Conservation (phyloP, 371 early-diverging fungal species). For the Lichtheimia ramosa region DNA sequence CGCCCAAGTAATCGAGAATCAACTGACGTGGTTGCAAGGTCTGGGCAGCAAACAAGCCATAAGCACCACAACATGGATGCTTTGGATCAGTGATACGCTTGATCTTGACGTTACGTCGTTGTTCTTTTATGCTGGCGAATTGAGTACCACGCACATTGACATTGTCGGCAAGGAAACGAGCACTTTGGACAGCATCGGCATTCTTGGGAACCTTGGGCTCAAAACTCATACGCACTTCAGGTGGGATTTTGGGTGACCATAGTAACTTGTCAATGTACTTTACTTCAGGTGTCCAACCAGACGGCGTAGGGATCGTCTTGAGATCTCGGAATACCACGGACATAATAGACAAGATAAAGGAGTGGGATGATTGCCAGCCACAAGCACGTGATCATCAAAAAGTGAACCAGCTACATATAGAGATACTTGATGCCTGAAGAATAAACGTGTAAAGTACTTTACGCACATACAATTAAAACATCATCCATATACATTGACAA, state of each 20-base stretch:
- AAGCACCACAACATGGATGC: constrained; percentile 53
- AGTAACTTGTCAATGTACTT: constrained; percentile 46
- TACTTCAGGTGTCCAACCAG: constrained; percentile 48
- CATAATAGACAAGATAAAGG: too few species aligned
- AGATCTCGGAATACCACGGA: constrained; percentile 24
- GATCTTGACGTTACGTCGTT: constrained; percentile 43
- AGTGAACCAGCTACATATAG: too few species aligned
- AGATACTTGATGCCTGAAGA: too few species aligned
- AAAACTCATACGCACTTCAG: constrained; percentile 25
- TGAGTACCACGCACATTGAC: constrained; percentile 37
- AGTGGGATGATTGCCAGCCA: too few species aligned
- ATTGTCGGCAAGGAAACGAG: constrained; percentile 38
- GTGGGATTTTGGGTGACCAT: constrained; percentile 42
- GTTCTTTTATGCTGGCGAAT: constrained; percentile 38
- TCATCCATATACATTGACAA: too few species aligned
- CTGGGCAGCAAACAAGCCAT: constrained; percentile 50
- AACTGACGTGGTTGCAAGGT: constrained; percentile 45
- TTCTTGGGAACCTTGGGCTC: constrained; percentile 24
- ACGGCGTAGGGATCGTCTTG: constrained; percentile 31
- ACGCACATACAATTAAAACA: too few species aligned
- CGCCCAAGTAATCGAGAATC: constrained; percentile 50
- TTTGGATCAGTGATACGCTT: constrained; percentile 37
- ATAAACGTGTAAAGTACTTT: too few species aligned
- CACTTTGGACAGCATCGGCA: constrained; percentile 15
- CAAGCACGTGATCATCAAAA: too few species aligned